These are phyloP conservation scores for Psilocybe cyanescens DNA, from an alignment of 768 basidiomycete species.

Conservation along the genomic window DNA sequence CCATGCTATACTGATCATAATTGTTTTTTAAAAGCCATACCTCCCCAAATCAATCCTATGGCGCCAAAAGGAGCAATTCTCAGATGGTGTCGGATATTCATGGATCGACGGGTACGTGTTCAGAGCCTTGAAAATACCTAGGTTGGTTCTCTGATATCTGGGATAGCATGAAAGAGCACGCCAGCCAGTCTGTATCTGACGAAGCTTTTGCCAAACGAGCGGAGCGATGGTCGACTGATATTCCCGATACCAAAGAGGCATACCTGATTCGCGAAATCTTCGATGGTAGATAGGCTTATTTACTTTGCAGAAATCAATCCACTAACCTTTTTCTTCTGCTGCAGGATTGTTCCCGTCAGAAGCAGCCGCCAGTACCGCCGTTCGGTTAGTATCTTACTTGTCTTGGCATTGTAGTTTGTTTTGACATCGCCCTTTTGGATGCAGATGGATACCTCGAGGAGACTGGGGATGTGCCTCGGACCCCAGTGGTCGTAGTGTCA, in stretches of 20 bases:
- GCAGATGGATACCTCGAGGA: conserved; percentile 89
- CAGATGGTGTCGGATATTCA: conserved; percentile 97
- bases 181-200: conserved; percentile 76
- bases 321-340: conserved; percentile 14
- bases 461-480: conserved; percentile 98
- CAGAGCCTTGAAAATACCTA: not conserved
- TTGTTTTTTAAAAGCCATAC: conserved; percentile 64
- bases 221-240: conserved; percentile 77
- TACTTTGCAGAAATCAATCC: not conserved
- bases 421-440: conserved; percentile 35
- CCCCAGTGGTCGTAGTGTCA: conserved; percentile 94
- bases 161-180: conserved; percentile 86
- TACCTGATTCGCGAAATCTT: conserved; percentile 93
- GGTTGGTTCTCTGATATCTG: not conserved
- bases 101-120: conserved; percentile 91
- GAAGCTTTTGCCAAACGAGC: conserved; percentile 74
- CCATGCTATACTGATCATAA: not conserved
- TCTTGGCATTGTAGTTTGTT: conserved; percentile 2
- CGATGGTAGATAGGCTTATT: conserved; percentile 53
- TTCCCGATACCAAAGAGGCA: conserved; percentile 96
- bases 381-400: conserved; percentile 59
- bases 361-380: conserved; percentile 88
- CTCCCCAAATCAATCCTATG: conserved; percentile 93
- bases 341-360: conserved; percentile 82
- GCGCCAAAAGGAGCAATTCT: conserved; percentile 99